Evolutionary conservation across 2,329 filamentous ascomycete species (phyloP).

Genomic region (Sclerotinia trifoliorum): DNA sequence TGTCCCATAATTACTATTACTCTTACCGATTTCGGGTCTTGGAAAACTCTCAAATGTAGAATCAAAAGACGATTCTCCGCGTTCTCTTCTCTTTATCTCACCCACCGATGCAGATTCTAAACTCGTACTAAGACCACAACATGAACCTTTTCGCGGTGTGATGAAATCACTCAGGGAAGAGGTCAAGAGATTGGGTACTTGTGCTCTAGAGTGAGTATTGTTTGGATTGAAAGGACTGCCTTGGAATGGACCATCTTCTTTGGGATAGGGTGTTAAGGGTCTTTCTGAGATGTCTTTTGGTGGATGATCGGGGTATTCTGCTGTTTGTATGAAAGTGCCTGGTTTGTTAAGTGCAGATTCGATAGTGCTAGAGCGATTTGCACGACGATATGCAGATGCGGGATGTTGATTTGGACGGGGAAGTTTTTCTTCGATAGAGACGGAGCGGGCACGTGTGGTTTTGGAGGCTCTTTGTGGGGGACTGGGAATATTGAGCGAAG

Average conservation of each 20-base stretch:
- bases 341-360: conserved; percentile 19
- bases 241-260: conserved; percentile 13
- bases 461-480: background rate
- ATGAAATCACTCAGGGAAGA: background rate
- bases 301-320: background rate
- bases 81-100: background rate
- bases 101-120: background rate
- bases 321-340: background rate
- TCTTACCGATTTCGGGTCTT: conserved; percentile 4
- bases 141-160: background rate
- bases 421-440: conserved; percentile 19
- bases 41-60: conserved; percentile 20
- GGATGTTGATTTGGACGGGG: conserved; percentile 11
- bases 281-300: conserved; percentile 20
- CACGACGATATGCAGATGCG: conserved; percentile 6
- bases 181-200: background rate
- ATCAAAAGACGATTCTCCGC: background rate
- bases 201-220: background rate
- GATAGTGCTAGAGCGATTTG: conserved; percentile 20
- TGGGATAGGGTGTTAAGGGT: conserved; percentile 29
- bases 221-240: background rate
- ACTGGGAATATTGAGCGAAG: background rate
- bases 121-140: conserved; percentile 9
- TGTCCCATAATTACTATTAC: background rate
- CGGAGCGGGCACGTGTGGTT: conserved; percentile 10